Percentiles rank a stretch among this genome's conserved stretches.
Evolutionary conservation across 164 flowering plant genomes (phyloP).

Genomic region (Liriodendron chinense): DNA sequence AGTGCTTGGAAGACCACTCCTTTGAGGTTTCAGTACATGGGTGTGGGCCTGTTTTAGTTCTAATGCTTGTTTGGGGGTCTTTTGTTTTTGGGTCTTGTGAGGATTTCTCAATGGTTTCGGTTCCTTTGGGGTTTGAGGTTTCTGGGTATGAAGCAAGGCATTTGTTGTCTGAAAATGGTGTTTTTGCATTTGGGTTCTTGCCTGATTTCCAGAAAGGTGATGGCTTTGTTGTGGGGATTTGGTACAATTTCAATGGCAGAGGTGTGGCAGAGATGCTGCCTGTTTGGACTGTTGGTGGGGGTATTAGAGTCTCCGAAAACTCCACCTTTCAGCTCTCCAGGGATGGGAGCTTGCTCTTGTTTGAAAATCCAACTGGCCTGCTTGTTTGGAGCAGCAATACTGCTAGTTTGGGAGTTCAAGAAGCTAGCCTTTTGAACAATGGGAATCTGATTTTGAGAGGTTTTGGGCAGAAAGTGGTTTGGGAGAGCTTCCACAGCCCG

Average conservation of each 20-base stretch:
- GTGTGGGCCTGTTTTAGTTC: constrained; percentile 16
- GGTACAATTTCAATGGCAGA: constrained; percentile 37
- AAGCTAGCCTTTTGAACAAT: constrained; percentile 40
- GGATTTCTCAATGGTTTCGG: constrained; percentile 31
- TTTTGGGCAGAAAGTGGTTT: constrained; percentile 26
- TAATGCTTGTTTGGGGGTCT: constrained; percentile 26
- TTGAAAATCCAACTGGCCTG: constrained; percentile 33
- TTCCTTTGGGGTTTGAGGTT: constrained; percentile 40
- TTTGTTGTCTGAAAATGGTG: constrained; percentile 56
- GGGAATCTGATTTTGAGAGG: constrained; percentile 47
- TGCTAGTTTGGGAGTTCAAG: constrained; percentile 42
- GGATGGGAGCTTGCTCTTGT: constrained; percentile 44
- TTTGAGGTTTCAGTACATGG: constrained; percentile 9
- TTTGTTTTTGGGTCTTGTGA: constrained; percentile 25
- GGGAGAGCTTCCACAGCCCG: constrained; percentile 55
- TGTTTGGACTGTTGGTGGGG: constrained; percentile 55
- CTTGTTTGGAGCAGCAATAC: constrained; percentile 50
- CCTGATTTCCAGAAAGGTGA: constrained; percentile 28
- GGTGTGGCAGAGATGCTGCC: constrained; percentile 31
- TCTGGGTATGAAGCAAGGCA: constrained; percentile 32
- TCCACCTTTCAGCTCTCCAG: constrained; percentile 41
- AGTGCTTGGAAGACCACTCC: constrained; percentile 11
- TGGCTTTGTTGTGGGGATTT: constrained; percentile 41
- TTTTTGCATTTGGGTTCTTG: constrained; percentile 51
- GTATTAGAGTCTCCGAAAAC: constrained; percentile 42